Evolutionary conservation across 768 basidiomycete genomes (phyloP).

Genomic region (Leccinum longicurvipes): DNA sequence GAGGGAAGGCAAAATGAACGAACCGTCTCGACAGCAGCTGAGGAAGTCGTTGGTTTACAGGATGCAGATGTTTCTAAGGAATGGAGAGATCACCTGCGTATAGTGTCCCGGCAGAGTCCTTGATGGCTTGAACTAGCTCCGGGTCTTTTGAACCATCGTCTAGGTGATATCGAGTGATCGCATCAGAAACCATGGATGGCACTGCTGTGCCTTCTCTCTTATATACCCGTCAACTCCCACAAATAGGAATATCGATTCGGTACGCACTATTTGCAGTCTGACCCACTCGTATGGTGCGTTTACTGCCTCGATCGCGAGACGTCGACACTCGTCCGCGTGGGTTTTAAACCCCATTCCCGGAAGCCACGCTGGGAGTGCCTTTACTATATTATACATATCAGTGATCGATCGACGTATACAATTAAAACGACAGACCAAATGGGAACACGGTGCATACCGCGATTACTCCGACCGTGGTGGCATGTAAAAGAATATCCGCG

Average conservation of each 20-base stretch:
- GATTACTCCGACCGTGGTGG: neutral
- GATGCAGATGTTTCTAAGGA: neutral
- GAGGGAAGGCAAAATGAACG: neutral
- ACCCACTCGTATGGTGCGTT: neutral
- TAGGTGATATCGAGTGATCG: slow-evolving; percentile 5
- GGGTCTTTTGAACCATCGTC: neutral
- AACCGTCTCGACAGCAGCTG: neutral
- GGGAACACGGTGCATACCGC: slow-evolving; percentile 13
- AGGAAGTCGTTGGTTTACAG: neutral
- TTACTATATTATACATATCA: neutral
- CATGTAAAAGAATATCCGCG: neutral
- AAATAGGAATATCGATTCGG: neutral
- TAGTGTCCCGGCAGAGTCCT: slow-evolving; percentile 3
- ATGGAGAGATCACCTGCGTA: slow-evolving; percentile 15
- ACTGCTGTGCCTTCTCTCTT: neutral
- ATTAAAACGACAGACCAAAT: slow-evolving; percentile 7
- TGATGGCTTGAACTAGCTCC: neutral
- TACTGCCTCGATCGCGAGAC: neutral
- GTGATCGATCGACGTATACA: neutral
- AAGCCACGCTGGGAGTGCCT: neutral
- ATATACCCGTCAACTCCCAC: neutral
- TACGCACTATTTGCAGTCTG: neutral
- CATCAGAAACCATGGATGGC: neutral
- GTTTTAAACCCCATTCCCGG: neutral
- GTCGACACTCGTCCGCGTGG: neutral